Evolutionary conservation across 306 rosid genomes (phyloP), one percentile per base, ranked within the genome.

Genomic region (Trifolium fragiferum): DNA sequence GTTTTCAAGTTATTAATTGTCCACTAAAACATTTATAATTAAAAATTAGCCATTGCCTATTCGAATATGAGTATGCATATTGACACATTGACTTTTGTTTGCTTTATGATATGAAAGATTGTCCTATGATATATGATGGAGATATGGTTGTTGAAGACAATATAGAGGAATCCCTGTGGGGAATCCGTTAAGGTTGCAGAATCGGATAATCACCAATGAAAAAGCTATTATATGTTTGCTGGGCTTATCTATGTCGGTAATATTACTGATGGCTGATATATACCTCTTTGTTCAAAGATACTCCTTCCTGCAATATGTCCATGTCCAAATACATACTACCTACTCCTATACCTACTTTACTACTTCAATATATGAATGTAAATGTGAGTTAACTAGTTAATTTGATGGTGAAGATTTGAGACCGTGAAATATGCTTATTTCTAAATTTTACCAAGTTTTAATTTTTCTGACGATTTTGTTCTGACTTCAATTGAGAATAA

Each of bases 101-200:
- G 19, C 4, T 76, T 43, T 68, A 33, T 0, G 23, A 53, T 53
- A 53, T 53, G 2, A 53, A 53, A 53, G 23, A 76, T 37, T 58
- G 54, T 78, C 21, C 38, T 4, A 30, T 6, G 59, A 70, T 43
- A 43, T 43, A 43, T 38, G 82, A 70, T n/a, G 78, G 73, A 72
- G 50, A 63, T 54, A 64, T 53, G 53, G 74, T 43, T 53, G 82
- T 35, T 5, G 78, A 72, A 33, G 68, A 72, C 74, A 79, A 79
- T 20, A 72, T 15, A 71, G 78, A 72, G 49, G 82, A 72, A 78
- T 78, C 62, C 67, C 57, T 43, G 59, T 27, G 51, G 44, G 9
- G 68, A 41, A 41, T 44, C 63, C 60, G 73, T 72, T 72, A 72
- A 19, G 30, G 75, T 35, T 58, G 75, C 75, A 66, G 75, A 73